Percentiles rank a stretch among this genome's conserved stretches.
Conservation (phyloP, 805 yeast genomes). For the Peterozyma xylosa region DNA sequence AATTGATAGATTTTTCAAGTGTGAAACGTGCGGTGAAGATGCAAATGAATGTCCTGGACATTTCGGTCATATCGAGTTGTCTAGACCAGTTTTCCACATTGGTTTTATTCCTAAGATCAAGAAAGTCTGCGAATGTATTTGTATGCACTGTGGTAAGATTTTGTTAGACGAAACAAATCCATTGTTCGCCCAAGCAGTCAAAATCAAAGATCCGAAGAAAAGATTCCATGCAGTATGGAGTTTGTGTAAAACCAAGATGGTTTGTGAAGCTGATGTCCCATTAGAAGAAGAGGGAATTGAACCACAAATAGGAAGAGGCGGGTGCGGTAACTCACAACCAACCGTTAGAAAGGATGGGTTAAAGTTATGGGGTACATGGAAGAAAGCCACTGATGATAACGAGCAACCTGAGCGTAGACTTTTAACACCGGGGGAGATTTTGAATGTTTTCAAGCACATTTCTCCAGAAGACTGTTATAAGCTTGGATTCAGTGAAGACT, state of each 20-base stretch:
- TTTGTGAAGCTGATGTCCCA: conserved; percentile 83
- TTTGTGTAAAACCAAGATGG: conserved; percentile 83
- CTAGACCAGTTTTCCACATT: conserved; percentile 97
- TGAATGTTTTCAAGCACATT: conserved; percentile 88
- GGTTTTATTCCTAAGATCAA: conserved; percentile 92
- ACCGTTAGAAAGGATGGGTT: conserved; percentile 93
- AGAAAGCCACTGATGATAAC: conserved; percentile 69
- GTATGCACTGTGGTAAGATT: conserved; percentile 98
- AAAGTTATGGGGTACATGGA: conserved; percentile 98
- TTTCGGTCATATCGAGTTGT: conserved; percentile 97
- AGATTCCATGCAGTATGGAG: conserved; percentile 97
- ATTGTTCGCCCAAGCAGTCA: conserved; percentile 79
- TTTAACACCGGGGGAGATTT: conserved; percentile 80
- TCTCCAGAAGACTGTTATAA: conserved; percentile 73
- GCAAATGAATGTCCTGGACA: conserved; percentile 99
- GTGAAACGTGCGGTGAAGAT: conserved; percentile 99
- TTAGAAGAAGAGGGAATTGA: conserved; percentile 48
- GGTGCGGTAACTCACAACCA: conserved; percentile 97
- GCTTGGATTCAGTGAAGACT: conserved; percentile 90
- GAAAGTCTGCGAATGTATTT: conserved; percentile 91
- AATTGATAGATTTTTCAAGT: conserved; percentile 92
- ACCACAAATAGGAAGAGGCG: conserved; percentile 67
- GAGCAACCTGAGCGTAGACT: conserved; percentile 90
- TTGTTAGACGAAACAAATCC: conserved; percentile 78
- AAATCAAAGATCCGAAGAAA: conserved; percentile 88